Percentiles rank a stretch among this genome's conserved stretches.
Evolutionary conservation across 2,329 filamentous ascomycete species (phyloP).

Genomic region (Penicillium paneum): DNA sequence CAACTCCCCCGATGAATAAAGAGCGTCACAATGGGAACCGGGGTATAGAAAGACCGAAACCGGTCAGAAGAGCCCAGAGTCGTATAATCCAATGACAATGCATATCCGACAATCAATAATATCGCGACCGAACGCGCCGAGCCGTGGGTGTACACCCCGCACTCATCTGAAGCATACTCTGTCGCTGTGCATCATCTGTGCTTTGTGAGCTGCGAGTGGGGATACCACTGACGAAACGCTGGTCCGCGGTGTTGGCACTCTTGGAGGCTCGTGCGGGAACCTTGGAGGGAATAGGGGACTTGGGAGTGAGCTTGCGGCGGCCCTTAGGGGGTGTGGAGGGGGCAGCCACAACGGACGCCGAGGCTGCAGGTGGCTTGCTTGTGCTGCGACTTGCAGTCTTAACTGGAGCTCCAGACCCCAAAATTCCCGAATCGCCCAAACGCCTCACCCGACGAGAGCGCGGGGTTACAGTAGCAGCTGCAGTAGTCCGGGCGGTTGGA

Average conservation of each 20-base stretch:
- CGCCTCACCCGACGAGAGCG: constrained; percentile 33
- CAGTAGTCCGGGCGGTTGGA: constrained; percentile 20
- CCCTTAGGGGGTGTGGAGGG: constrained; percentile 29
- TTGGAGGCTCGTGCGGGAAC: constrained; percentile 21
- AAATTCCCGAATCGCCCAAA: constrained; percentile 26
- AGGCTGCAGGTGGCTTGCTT: constrained; percentile 19
- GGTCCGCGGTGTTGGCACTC: constrained; percentile 2
- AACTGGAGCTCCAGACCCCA: constrained; percentile 23
- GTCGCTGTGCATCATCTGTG: constrained; percentile 16
- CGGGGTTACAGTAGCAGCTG: constrained; percentile 25
- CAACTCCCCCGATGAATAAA: constrained; percentile 4
- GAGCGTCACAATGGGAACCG: constrained; percentile 3
- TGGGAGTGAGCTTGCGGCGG: constrained; percentile 37
- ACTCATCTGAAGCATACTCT: constrained; percentile 30
- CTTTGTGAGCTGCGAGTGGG: constrained; percentile 18
- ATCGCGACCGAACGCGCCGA: constrained; percentile 31
- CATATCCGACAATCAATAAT: constrained; percentile 16
- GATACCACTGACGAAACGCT: constrained; percentile 20
- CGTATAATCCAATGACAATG: background rate
- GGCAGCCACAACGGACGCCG: constrained; percentile 8
- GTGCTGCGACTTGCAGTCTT: constrained; percentile 20
- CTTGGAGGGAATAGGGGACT: constrained; percentile 27
- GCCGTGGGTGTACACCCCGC: constrained; percentile 39
- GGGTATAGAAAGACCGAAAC: background rate
- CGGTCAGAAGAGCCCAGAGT: background rate